Evolutionary conservation across 129 eudicot genomes (phyloP), one percentile per base, ranked within the genome.

Genomic region (Helichrysum umbraculigerum): DNA sequence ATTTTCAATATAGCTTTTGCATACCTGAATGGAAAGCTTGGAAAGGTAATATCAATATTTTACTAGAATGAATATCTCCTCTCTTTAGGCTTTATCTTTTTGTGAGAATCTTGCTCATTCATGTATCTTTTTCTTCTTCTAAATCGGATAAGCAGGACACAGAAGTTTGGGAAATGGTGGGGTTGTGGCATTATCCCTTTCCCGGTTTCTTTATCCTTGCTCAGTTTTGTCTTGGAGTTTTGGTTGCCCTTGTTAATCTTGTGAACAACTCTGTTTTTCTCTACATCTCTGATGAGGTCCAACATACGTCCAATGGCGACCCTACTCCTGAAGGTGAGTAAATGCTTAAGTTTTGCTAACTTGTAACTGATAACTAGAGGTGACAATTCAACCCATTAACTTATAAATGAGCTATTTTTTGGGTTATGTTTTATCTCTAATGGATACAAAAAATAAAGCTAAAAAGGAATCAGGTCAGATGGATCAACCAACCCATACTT

Each of bases 91-190:
- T 19, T 35, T 79, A 56, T 56, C 61, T 20, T 9, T 51, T 68
- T 57, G 7, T 44, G 7, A 4, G 17, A 57, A 14, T 64, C 60
- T 68, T 6, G 56, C 68, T 16, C 63, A 56, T 25, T 35, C 68
- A 71, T 42, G 57, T 58, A 54, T n/a, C 34, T 74, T 59, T 61
- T 41, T 75, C 44, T 58, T 37, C 35, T 35, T 34, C 17, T 68
- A 68, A 17, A 17, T 76, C 72, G 37, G 66, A 68, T 75, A 64
- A 47, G 66, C 86, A 94, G 99, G 96, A 89, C 70, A 91, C 89
- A 86, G 89, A 87, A 75, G 88, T 94, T 56, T 94, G 97, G 99
- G 97, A 94, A 86, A 87, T 89, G 92, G 89, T 91, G 77, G 99
- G 99, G 22, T 83, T 94, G 79, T 94, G 99, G 99, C 96, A 87